A percentile compares a stretch with the other conserved stretches of the same genome.
phyloP scores from a whole-genome alignment of 176 grass and related monocot genomes.

The Bolboschoenus planiculmis region DNA sequence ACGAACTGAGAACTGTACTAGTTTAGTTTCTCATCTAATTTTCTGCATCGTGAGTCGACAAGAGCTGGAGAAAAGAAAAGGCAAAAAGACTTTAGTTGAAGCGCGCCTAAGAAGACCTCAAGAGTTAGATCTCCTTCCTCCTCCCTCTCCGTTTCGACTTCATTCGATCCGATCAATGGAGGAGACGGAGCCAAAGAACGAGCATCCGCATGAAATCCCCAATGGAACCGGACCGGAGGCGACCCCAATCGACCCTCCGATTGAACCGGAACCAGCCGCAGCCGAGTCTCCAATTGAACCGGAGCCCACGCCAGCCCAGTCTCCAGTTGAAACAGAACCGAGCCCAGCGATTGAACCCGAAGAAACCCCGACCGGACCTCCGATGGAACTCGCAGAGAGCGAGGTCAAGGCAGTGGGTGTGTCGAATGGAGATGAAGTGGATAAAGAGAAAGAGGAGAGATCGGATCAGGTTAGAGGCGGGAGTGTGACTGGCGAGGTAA shows the following conservation, averaged over 20 bases:
- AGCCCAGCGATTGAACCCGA: slow-evolving; percentile 14
- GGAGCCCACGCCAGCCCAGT: neutral
- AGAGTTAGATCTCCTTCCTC: slow-evolving; percentile 19
- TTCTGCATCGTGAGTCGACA: neutral
- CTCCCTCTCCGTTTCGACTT: slow-evolving; percentile 7
- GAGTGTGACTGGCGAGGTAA: slow-evolving; percentile 38
- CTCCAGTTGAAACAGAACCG: slow-evolving; percentile 12
- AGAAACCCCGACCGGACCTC: neutral
- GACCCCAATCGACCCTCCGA: slow-evolving; percentile 4
- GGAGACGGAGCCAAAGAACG: slow-evolving; percentile 26
- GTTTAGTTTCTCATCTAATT: neutral
- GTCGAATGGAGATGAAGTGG: slow-evolving; percentile 5
- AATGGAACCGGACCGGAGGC: slow-evolving; percentile 2
- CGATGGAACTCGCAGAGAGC: slow-evolving; percentile 6
- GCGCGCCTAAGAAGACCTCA: neutral
- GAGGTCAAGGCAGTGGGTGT: neutral
- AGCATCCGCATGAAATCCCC: slow-evolving; percentile 15
- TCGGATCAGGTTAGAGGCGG: slow-evolving; percentile 37
- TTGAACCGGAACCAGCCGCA: slow-evolving; percentile 2
- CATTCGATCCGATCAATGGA: slow-evolving; percentile 24
- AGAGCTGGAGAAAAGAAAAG: neutral
- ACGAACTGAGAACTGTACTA: neutral
- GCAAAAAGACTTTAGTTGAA: neutral
- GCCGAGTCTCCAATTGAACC: neutral
- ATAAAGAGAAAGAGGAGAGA: slow-evolving; percentile 40